Evolutionary conservation across 768 basidiomycete species (phyloP).

Genomic region (Mycena crocata): DNA sequence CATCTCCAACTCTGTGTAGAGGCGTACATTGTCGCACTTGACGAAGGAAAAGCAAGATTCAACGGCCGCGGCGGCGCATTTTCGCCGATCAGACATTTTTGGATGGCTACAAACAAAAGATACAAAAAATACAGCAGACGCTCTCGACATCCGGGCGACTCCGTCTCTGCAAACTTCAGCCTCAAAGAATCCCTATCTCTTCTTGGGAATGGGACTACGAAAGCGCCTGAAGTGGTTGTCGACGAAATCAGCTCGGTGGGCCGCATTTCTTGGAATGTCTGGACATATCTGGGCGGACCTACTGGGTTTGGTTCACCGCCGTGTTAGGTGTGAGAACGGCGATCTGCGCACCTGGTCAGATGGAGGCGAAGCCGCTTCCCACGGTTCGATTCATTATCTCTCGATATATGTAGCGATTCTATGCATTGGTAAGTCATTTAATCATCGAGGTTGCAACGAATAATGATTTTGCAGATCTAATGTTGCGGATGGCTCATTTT

Average conservation of each 20-base stretch:
- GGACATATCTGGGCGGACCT: conserved; percentile 65
- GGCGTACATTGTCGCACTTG: conserved; percentile 82
- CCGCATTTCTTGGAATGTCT: conserved; percentile 72
- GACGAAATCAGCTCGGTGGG: conserved; percentile 83
- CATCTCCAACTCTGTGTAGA: conserved; percentile 89
- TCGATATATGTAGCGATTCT: conserved; percentile 73
- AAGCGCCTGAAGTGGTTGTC: conserved; percentile 85
- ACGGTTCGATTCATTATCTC: conserved; percentile 71
- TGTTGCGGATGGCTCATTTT: conserved; percentile 57
- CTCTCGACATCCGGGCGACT: background rate
- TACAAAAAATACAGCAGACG: conserved; percentile 19
- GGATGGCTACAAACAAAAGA: conserved; percentile 65
- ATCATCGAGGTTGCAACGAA: background rate
- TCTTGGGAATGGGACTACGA: conserved; percentile 61
- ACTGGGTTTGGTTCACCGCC: conserved; percentile 68
- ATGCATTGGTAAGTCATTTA: conserved; percentile 51
- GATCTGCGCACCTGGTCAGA: conserved; percentile 83
- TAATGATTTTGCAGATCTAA: conserved; percentile 1
- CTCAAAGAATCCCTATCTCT: too few relatives aligned
- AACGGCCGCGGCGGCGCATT: conserved; percentile 72
- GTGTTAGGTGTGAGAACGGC: conserved; percentile 67
- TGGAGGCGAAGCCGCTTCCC: conserved; percentile 43
- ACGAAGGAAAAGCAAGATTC: conserved; percentile 80
- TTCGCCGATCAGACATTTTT: conserved; percentile 73
- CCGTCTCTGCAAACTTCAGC: background rate